These are phyloP conservation scores for Escovopsis weberi DNA, from an alignment of 2,329 filamentous ascomycete genomes.

Conservation along the genomic window DNA sequence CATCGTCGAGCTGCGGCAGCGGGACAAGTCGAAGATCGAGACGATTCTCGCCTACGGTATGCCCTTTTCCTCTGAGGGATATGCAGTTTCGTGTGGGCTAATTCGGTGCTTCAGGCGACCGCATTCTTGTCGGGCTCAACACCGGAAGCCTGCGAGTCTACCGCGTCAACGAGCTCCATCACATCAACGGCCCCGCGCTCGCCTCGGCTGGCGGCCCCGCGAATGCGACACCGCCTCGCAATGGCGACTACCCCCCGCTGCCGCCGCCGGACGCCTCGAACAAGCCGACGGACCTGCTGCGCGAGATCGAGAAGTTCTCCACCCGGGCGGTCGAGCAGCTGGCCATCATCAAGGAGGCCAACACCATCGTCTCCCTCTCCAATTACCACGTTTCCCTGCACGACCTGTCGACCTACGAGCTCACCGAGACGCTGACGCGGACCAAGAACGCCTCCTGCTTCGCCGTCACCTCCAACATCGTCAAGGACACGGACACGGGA, in stretches of 20 bases:
- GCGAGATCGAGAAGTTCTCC: slow-evolving; percentile 91
- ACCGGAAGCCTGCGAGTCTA: slow-evolving; percentile 83
- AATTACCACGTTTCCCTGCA: slow-evolving; percentile 83
- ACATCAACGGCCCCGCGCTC: slow-evolving; percentile 18
- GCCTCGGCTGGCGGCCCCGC: slow-evolving; percentile 5
- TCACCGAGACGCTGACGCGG: slow-evolving; percentile 63
- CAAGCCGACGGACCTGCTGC: slow-evolving; percentile 66
- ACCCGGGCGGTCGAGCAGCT: slow-evolving; percentile 82
- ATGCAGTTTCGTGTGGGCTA: neutral
- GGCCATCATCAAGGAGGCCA: slow-evolving; percentile 89
- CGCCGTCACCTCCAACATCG: slow-evolving; percentile 88
- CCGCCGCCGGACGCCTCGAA: slow-evolving; percentile 16
- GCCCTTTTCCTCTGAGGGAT: slow-evolving; percentile 5
- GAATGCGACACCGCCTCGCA: slow-evolving; percentile 14
- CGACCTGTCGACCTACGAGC: slow-evolving; percentile 71
- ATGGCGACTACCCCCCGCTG: slow-evolving; percentile 13
- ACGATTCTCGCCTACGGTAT: slow-evolving; percentile 81
- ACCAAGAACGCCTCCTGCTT: slow-evolving; percentile 85
- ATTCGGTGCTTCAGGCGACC: slow-evolving; percentile 48
- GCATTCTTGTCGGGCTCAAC: slow-evolving; percentile 81
- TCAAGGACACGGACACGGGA: slow-evolving; percentile 72
- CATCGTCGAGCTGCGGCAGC: slow-evolving; percentile 89
- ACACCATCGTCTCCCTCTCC: slow-evolving; percentile 77
- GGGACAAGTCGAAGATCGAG: slow-evolving; percentile 96
- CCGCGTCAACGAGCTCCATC: slow-evolving; percentile 58